Evolutionary conservation across 2,329 filamentous ascomycete genomes (phyloP).

Genomic region (Parasarocladium wereldwijsianum): DNA sequence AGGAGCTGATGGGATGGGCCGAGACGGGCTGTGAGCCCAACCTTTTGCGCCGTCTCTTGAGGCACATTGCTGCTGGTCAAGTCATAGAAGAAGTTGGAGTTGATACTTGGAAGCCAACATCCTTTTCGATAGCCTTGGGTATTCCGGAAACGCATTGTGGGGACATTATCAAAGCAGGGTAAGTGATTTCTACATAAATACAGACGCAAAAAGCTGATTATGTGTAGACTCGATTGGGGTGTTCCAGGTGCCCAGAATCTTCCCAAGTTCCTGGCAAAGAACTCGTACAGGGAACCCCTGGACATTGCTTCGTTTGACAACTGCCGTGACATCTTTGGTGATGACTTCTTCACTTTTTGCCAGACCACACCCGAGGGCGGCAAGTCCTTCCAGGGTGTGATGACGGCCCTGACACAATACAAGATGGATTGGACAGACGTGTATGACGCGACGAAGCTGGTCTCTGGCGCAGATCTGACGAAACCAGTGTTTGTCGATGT

Average conservation of each 20-base stretch:
- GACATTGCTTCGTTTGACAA: conserved; percentile 8
- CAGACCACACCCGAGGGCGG: conserved; percentile 13
- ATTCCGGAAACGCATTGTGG: conserved; percentile 15
- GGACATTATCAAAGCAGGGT: conserved; percentile 16
- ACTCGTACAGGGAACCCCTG: conserved; percentile 16
- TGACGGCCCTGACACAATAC: conserved; percentile 17
- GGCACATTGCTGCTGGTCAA: conserved; percentile 15
- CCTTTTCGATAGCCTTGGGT: conserved; percentile 16
- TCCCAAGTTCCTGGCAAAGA: conserved; percentile 15
- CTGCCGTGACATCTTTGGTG: conserved; percentile 9
- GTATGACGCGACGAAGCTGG: conserved; percentile 11
- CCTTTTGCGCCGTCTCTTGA: conserved; percentile 16
- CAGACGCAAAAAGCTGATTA: conserved; percentile 1
- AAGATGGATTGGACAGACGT: conserved; percentile 21
- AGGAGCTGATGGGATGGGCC: conserved; percentile 14
- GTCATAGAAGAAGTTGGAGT: conserved; percentile 15
- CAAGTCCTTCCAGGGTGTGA: conserved; percentile 17
- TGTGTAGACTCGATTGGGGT: conserved; percentile 13
- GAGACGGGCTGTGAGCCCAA: conserved; percentile 12
- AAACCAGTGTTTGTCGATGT: conserved; percentile 20
- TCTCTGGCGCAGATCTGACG: conserved; percentile 8
- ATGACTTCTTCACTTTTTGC: conserved; percentile 17
- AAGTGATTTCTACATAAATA: conserved; percentile 1
- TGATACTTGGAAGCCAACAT: conserved; percentile 16
- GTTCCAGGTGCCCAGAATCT: conserved; percentile 15